Percentiles rank a stretch among this genome's conserved stretches.
phyloP scores from a whole-genome alignment of 805 yeast genomes.

The Ogataea polymorpha region DNA sequence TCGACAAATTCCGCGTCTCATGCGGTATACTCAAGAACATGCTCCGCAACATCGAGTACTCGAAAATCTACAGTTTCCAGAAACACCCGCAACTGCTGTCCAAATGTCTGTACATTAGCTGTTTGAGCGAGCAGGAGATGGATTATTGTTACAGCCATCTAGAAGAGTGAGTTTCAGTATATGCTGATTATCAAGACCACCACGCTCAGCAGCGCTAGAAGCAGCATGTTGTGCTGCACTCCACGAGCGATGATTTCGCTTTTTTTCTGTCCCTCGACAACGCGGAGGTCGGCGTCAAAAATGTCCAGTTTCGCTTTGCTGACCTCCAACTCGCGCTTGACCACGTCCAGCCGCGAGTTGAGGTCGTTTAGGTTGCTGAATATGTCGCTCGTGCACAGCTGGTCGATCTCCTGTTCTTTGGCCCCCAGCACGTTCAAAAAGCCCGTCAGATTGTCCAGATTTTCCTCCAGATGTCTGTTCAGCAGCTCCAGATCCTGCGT shows the following conservation, averaged over 20 bases:
- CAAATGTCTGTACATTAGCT: constrained; percentile 77
- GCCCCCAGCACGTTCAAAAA: constrained; percentile 29
- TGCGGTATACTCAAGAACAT: constrained; percentile 76
- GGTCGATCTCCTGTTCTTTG: constrained; percentile 26
- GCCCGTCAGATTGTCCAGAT: constrained; percentile 27
- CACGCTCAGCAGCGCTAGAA: constrained; percentile 6
- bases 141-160: constrained; percentile 32
- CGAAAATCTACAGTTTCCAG: constrained; percentile 58
- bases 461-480: constrained; percentile 27
- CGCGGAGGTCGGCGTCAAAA: constrained; percentile 19
- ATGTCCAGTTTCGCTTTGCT: constrained; percentile 23
- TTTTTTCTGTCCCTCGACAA: constrained; percentile 20
- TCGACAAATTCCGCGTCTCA: constrained; percentile 71
- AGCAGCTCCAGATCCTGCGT: constrained; percentile 30
- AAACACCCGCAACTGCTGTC: constrained; percentile 65
- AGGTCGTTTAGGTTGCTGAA: constrained; percentile 30
- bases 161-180: constrained; percentile 10
- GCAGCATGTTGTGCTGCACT: constrained; percentile 12
- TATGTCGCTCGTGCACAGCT: constrained; percentile 20
- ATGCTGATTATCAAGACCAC: constrained; percentile 11
- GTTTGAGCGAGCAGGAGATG: constrained; percentile 74
- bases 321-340: constrained; percentile 17
- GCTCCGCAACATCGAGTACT: constrained; percentile 82
- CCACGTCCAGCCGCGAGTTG: constrained; percentile 26
- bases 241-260: constrained; percentile 13